These are phyloP conservation scores for Debaryomyces prosopidis DNA, from an alignment of 805 yeast genomes.

Conservation along the genomic window DNA sequence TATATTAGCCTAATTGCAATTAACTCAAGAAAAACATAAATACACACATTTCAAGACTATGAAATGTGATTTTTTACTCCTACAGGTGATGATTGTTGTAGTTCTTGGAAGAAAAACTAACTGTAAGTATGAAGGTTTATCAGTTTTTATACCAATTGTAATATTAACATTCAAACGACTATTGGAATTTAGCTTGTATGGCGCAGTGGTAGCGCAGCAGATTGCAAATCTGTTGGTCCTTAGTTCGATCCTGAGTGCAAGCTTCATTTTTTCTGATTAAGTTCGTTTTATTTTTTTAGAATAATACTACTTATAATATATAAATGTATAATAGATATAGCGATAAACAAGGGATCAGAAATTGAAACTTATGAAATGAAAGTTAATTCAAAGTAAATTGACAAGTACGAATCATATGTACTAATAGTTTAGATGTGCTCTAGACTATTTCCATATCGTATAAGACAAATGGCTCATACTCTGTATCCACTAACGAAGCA, in stretches of 20 bases:
- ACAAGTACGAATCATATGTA: neutral
- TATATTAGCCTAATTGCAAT: too few relatives aligned
- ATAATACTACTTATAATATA: neutral
- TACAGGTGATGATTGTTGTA: neutral
- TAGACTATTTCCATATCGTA: constrained; percentile 50
- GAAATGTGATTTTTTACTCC: neutral
- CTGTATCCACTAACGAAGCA: constrained; percentile 90
- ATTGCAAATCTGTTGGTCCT: constrained; percentile 99
- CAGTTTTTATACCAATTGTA: too few relatives aligned
- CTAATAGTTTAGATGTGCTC: neutral
- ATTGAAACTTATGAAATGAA: neutral
- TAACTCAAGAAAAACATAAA: too few relatives aligned
- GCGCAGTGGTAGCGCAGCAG: constrained; percentile 99
- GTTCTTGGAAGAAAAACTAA: too few relatives aligned
- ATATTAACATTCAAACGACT: too few relatives aligned
- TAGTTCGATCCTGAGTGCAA: constrained; percentile 94
- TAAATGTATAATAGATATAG: neutral
- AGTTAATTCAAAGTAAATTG: too few relatives aligned
- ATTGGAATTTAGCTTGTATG: constrained; percentile 46
- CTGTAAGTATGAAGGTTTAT: too few relatives aligned
- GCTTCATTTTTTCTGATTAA: constrained; percentile 47
- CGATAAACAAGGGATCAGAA: neutral
- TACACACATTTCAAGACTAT: neutral
- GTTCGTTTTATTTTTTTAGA: neutral
- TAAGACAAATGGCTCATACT: constrained; percentile 94